Conservation (phyloP, 768 basidiomycete genomes). For the Termitomyces titanicus region DNA sequence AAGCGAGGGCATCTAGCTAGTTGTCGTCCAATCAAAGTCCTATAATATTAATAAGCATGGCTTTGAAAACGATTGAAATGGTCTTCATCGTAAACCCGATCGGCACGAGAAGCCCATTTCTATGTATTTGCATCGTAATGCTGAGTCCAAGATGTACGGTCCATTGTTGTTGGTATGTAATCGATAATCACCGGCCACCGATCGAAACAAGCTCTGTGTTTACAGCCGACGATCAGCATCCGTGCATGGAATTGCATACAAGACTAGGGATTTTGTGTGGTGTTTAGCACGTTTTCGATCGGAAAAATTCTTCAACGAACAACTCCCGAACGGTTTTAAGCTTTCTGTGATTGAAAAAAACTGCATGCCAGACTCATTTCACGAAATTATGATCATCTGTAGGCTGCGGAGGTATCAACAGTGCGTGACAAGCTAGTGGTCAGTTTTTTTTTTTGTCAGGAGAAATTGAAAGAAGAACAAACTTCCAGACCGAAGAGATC, state of each 20-base stretch:
- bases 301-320: too few relatives aligned
- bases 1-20: slow-evolving; percentile 20
- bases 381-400: too few relatives aligned
- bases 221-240: too few relatives aligned
- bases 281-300: too few relatives aligned
- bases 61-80: slow-evolving; percentile 16
- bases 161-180: too few relatives aligned
- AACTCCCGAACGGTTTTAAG: too few relatives aligned
- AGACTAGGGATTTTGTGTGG: neutral
- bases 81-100: slow-evolving; percentile 19
- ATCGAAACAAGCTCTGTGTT: neutral
- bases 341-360: too few relatives aligned
- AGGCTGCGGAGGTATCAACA: too few relatives aligned
- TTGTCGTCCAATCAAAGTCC: slow-evolving; percentile 21
- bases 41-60: slow-evolving; percentile 20
- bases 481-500: neutral
- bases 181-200: too few relatives aligned
- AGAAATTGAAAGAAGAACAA: neutral
- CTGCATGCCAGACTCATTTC: too few relatives aligned
- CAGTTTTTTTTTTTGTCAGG: neutral
- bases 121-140: slow-evolving; percentile 25
- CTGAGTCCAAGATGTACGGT: too few relatives aligned
- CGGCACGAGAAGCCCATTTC: slow-evolving; percentile 25
- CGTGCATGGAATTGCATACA: neutral
- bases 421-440: too few relatives aligned